Evolutionary conservation across 441 rosid genomes (phyloP).

Genomic region (Populus hybrid): DNA sequence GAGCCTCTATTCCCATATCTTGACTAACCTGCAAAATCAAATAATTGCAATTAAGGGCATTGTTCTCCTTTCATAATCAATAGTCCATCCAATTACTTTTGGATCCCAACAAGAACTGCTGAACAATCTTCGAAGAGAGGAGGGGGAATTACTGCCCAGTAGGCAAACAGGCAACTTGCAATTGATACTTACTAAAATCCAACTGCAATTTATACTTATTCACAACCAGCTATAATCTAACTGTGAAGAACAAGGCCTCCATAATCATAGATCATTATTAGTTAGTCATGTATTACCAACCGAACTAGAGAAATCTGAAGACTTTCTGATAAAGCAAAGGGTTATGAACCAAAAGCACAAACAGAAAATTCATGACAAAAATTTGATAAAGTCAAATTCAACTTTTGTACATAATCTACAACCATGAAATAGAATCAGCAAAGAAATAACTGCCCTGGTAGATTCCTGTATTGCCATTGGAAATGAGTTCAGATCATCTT

Average conservation of each 20-base stretch:
- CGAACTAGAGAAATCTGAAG: neutral
- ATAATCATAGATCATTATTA: neutral
- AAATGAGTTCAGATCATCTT: constrained; percentile 81
- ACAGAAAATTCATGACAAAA: neutral
- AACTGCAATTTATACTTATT: neutral
- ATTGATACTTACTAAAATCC: neutral
- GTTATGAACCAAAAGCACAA: neutral
- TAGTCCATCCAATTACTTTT: neutral
- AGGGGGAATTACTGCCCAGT: neutral
- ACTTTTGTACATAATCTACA: neutral
- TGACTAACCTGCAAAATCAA: constrained; percentile 68
- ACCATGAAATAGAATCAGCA: neutral
- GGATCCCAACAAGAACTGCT: neutral
- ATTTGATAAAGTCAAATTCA: neutral
- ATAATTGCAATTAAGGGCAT: neutral
- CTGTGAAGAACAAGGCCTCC: neutral
- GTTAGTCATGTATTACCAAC: neutral
- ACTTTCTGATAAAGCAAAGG: neutral
- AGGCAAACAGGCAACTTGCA: neutral
- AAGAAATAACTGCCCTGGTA: constrained; percentile 51
- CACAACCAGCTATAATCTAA: neutral
- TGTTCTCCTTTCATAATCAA: neutral
- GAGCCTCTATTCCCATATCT: constrained; percentile 98
- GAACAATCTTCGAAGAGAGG: neutral
- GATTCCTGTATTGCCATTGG: constrained; percentile 82